Base-by-base conservation (phyloP, 495 filamentous ascomycete species). In the Daldinia decipiens region DNA sequence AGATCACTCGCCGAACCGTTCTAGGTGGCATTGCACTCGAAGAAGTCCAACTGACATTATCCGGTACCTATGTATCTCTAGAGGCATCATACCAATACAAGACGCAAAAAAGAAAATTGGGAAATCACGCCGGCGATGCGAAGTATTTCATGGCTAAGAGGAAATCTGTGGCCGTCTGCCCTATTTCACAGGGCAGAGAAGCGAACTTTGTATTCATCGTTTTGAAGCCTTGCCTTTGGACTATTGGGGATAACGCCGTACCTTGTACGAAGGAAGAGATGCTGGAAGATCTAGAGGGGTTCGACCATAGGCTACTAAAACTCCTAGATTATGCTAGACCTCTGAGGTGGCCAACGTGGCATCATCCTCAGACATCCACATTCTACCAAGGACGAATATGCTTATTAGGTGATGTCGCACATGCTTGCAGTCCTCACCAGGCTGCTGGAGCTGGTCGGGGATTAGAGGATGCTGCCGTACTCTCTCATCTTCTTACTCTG, bases 321-420 rank as follows among this genome's bases (percentile, higher is more conserved):
- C 58, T 75, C n/a, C 40, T 77, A 21, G 72, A 75, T 3, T 75
- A 64, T 38, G 72, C 67, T 19, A 80, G 84, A 54, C 78, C 83
- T 0, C 80, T 82, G 1, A 77, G 81, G 61, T 89, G 88, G 88
- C 86, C 86, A 0, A 77, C 88, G 26, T 90, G 88, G 77, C 83
- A 90, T 32, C 86, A 88, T 60, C 82, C 83, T 2, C 80, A 80
- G 15, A 82, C 84, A 15, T 79, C 82, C 0, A 87, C 84, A 0
- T 90, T 82, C 74, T 74, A 72, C 38, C 82, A 82, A 17, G 83
- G 80, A 1, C 76, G 81, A 0, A 69, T 90, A 0, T 84, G 81
- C 13, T 76, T 90, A 6, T 74, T 89, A 2, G 89, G 89, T 0
- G 88, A 90, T 62, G 87, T 87, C 0, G 88, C 88, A 2, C 88